Base-by-base conservation (phyloP, 139 green algal genomes). In the Tetraselmis striata region DNA sequence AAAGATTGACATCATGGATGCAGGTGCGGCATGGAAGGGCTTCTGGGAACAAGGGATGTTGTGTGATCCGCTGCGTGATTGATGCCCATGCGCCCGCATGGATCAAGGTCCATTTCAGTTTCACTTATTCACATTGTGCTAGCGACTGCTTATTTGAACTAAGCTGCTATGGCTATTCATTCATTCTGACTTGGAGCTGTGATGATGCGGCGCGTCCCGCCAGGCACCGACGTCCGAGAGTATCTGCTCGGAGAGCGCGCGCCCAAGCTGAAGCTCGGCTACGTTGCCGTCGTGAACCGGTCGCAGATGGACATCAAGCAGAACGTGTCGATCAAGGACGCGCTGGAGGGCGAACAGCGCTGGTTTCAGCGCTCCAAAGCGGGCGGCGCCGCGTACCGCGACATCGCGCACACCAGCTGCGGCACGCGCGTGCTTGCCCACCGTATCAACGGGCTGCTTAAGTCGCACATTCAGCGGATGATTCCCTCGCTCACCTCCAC, bases 1-100 rank as follows among this genome's bases (percentile, higher is more conserved):
- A 2, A 83, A 83, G 31, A 23, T 83, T 2, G 79, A 83, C 59
- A 83, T 83, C 79, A 83, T 83, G 79, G 79, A 83, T n/a, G 30
- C 30, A 25, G 79, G 79, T 30, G 80, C 79, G 45, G n/a, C n/a
- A n/a, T n/a, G n/a, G n/a, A n/a, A n/a, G n/a, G n/a, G n/a, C n/a
- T n/a, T n/a, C n/a, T n/a, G n/a, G n/a, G n/a, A n/a, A n/a, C n/a
- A n/a, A n/a, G n/a, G n/a, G n/a, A n/a, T n/a, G n/a, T n/a, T n/a
- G n/a, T n/a, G n/a, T n/a, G n/a, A n/a, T n/a, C n/a, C n/a, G n/a
- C n/a, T n/a, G n/a, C n/a, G n/a, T n/a, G n/a, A n/a, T n/a, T n/a
- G n/a, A n/a, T n/a, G n/a, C n/a, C n/a, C n/a, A n/a, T n/a, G n/a
- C n/a, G n/a, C n/a, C n/a, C n/a, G n/a, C n/a, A n/a, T n/a, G n/a